Conservation (phyloP, 371 early-diverging fungal species). For the Apophysomyces sp. region DNA sequence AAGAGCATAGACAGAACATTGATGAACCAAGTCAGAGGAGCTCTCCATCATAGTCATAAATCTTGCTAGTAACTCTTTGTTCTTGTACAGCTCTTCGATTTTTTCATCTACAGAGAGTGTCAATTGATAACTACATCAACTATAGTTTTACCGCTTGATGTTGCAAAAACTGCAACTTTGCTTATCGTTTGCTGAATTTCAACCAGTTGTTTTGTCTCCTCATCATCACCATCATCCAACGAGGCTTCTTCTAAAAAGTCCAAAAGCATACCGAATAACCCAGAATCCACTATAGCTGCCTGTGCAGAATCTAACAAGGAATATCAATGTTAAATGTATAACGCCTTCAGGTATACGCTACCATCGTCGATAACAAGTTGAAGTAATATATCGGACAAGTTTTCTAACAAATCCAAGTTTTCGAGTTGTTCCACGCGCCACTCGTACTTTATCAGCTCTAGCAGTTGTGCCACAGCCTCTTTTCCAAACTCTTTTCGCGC, state of each 20-base stretch:
- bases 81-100: conserved; percentile 46
- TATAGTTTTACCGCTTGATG: conserved; percentile 38
- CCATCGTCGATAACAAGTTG: conserved; percentile 45
- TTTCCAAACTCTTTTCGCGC: conserved; percentile 9
- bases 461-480: conserved; percentile 16
- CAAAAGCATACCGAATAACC: conserved; percentile 32
- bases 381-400: conserved; percentile 32
- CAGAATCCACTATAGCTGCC: conserved; percentile 35
- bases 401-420: conserved; percentile 31
- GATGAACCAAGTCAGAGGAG: conserved; percentile 25
- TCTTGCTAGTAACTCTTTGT: conserved; percentile 36
- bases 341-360: too few relatives aligned
- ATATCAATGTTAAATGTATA: conserved; percentile 10
- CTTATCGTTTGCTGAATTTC: conserved; percentile 44
- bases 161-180: conserved; percentile 45
- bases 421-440: conserved; percentile 28
- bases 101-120: conserved; percentile 41
- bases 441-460: conserved; percentile 25
- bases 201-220: conserved; percentile 48
- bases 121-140: background rate
- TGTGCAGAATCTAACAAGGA: conserved; percentile 38
- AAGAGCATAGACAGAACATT: conserved; percentile 53
- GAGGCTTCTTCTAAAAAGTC: conserved; percentile 44
- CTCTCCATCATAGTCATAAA: conserved; percentile 49
- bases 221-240: conserved; percentile 41